A percentile compares a stretch with the other conserved stretches of the same genome.
Evolutionary conservation across 306 rosid genomes (phyloP).

Genomic region (Sphenostylis stenocarpa): DNA sequence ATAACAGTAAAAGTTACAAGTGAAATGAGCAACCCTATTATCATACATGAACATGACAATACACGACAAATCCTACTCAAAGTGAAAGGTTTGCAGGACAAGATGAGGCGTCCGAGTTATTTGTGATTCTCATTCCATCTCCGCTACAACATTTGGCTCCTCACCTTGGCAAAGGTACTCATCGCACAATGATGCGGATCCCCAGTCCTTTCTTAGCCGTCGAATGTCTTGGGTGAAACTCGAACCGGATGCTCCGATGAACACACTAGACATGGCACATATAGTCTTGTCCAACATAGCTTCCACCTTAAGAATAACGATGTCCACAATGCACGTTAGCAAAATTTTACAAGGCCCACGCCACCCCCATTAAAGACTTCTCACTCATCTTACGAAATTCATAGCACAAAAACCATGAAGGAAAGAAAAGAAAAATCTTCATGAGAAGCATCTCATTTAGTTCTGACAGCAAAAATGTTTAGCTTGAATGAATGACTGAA

Average conservation of each 20-base stretch:
- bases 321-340: conserved; percentile 8
- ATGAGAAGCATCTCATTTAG: not conserved
- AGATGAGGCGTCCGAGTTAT: not conserved
- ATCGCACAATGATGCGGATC: conserved; percentile 72
- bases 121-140: conserved; percentile 67
- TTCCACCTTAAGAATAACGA: conserved; percentile 59
- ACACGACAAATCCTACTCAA: conserved; percentile 30
- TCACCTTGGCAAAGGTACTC: conserved; percentile 83
- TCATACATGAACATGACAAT: conserved; percentile 54
- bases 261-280: conserved; percentile 74
- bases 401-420: not conserved
- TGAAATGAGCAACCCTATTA: conserved; percentile 39
- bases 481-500: not conserved
- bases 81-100: conserved; percentile 8
- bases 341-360: not conserved
- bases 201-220: conserved; percentile 84
- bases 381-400: not conserved
- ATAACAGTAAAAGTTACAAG: not conserved
- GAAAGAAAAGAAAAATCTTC: not conserved
- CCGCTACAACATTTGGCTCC: conserved; percentile 75
- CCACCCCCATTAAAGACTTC: not conserved
- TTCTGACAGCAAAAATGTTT: not conserved
- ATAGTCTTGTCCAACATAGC: conserved; percentile 91
- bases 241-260: conserved; percentile 85
- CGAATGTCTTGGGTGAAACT: conserved; percentile 84